Evolutionary conservation across 169 alveolate genomes (phyloP), one percentile per base, ranked within the genome.

Genomic region (Miamiensis avidus): DNA sequence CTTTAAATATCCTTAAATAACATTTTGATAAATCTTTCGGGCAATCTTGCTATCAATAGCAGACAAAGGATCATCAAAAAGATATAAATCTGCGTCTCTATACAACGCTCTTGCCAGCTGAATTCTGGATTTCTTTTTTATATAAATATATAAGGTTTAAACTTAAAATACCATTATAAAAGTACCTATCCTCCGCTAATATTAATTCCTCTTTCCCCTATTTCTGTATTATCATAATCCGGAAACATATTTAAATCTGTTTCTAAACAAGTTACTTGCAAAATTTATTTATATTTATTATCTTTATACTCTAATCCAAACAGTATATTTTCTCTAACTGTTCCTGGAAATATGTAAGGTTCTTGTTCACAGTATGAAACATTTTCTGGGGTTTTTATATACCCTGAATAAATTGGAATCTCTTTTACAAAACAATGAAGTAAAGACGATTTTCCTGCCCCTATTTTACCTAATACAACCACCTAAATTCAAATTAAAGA

Each of bases 101-200:
- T 95, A 95, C 84, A 93, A 85, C 65, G 98, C 98, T 90, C 98
- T 91, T 6, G 98, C 98, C 28, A 95, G 76, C 25, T 94, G 76
- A n/a, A 95, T 78, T 77, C 97, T 82, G 65, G 95, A 95, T 90
- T 92, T 95, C 82, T 95, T 95, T 20, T n/a, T n/a, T 26, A 77
- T 77, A 77, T 85, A n/a, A n/a, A n/a, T n/a, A n/a, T n/a, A n/a
- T n/a, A n/a, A n/a, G n/a, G n/a, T n/a, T n/a, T n/a, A n/a, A n/a
- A n/a, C n/a, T n/a, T n/a, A n/a, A n/a, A n/a, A n/a, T n/a, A n/a
- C n/a, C n/a, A n/a, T n/a, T n/a, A n/a, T n/a, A n/a, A n/a, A n/a
- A n/a, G n/a, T n/a, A n/a, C n/a, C n/a, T n/a, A n/a, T n/a, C n/a
- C n/a, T n/a, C n/a, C n/a, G n/a, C n/a, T n/a, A n/a, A n/a, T n/a